Base-by-base conservation (phyloP, 306 rosid species). In the Dryas alaskensis region DNA sequence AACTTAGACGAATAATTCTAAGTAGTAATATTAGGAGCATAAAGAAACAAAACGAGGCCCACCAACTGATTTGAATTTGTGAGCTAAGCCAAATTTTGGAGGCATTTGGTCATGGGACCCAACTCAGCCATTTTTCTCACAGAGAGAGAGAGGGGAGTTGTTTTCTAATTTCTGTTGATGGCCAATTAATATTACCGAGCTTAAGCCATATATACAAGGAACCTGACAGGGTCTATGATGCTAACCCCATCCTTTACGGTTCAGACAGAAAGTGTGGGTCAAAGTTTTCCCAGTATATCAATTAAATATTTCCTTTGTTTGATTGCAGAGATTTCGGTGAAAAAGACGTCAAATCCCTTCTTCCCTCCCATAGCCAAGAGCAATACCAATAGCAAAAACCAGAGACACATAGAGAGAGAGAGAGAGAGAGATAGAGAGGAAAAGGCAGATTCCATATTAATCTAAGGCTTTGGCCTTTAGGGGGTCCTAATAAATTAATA, bases 301-400 rank as follows among this genome's bases (percentile, higher is more conserved):
- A 76, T 81, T 79, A 45, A 67, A 81, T 84, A 71, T 80, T 44
- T 39, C 70, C 49, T 76, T 69, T 84, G 66, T 81, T 63, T 71
- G 79, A 77, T 88, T 84, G 78, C 84, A 80, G 78, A 77, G 83
- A 85, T 91, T 89, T 87, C 94, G 90, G 89, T 84, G 90, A 91
- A 82, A 85, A 73, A 44, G 92, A 90, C 96, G 72, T 67, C 11
- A 69, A 86, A 82, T 67, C 64, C 48, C 57, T 48, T 16, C 17
- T 16, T 75, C 59, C 16, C 58, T n/a, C 39, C 52, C 48, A 12
- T 19, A 50, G 10, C 25, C 14, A 5, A 60, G 31, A n/a, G 64
- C 10, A 10, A 31, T 4, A 39, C 25, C 14, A 5, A 60, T 19
- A n/a, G 64, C 5, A 10, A 31, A 13, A 39, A 19, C 10, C 1